Evolutionary conservation across 352 stramenopile genomes (phyloP).

Genomic region (Blastocystis sp.): DNA sequence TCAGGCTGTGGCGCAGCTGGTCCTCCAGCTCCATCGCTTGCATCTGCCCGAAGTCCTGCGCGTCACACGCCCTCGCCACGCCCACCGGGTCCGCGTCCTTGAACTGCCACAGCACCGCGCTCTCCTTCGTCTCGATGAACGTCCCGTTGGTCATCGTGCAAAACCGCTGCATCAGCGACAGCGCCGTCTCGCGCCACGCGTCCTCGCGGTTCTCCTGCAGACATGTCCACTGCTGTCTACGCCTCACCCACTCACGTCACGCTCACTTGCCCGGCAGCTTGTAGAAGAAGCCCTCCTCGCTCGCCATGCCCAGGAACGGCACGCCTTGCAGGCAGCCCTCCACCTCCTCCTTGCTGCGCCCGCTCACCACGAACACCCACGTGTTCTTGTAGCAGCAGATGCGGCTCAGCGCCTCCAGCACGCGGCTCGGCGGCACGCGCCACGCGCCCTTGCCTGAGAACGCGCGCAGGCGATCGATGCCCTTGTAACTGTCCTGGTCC

Average conservation of each 20-base stretch:
- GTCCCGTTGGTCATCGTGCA: conserved; percentile 93
- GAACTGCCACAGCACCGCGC: conserved; percentile 96
- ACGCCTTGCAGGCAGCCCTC: conserved; percentile 87
- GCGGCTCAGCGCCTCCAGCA: conserved; percentile 32
- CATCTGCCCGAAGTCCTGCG: conserved; percentile 89
- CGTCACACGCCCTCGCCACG: neutral
- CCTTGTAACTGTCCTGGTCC: conserved; percentile 77
- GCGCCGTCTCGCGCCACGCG: conserved; percentile 91
- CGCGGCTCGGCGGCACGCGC: neutral
- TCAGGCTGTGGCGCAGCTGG: conserved; percentile 89
- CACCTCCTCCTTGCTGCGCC: conserved; percentile 88
- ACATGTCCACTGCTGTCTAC: conserved; percentile 28
- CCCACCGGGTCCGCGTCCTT: conserved; percentile 88
- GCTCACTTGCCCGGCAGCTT: conserved; percentile 80
- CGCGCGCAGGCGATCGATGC: conserved; percentile 52
- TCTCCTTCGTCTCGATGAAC: conserved; percentile 97
- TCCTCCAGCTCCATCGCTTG: conserved; percentile 96
- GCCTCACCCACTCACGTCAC: neutral
- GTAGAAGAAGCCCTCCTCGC: conserved; percentile 97
- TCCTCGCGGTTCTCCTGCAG: conserved; percentile 81
- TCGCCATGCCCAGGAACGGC: conserved; percentile 88
- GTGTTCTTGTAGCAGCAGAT: conserved; percentile 75
- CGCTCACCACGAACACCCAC: conserved; percentile 96
- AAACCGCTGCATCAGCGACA: conserved; percentile 98
- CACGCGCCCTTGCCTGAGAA: conserved; percentile 72